Evolutionary conservation across 1,139 yeast species (phyloP).

Genomic region (Hansenula sp.): DNA sequence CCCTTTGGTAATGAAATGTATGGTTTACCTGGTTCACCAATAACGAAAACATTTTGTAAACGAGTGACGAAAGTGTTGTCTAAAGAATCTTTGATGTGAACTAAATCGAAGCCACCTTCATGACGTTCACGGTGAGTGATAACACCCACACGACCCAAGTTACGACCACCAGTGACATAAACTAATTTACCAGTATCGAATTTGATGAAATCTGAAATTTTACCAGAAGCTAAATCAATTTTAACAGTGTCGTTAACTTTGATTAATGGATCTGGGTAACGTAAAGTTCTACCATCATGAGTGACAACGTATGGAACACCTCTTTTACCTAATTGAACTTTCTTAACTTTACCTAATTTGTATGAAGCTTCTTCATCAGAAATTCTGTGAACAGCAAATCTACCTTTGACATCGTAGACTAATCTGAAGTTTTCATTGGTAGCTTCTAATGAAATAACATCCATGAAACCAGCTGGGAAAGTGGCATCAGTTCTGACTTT

Average conservation of each 20-base stretch:
- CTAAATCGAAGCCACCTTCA: conserved; percentile 99
- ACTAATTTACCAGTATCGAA: conserved; percentile 95
- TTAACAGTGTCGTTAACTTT: conserved; percentile 97
- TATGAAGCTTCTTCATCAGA: conserved; percentile 97
- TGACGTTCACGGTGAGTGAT: conserved; percentile 98
- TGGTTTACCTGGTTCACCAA: conserved; percentile 98
- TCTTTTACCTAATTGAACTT: conserved; percentile 96
- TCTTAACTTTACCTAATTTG: conserved; percentile 97
- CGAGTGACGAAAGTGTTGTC: conserved; percentile 99
- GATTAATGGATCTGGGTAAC: conserved; percentile 98
- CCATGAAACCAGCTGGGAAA: conserved; percentile 99
- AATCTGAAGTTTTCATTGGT: conserved; percentile 99
- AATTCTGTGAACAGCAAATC: conserved; percentile 99
- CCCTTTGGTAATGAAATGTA: conserved; percentile 98
- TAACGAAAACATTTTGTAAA: conserved; percentile 92
- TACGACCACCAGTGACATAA: conserved; percentile 99
- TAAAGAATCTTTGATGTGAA: conserved; percentile 95
- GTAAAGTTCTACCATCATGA: conserved; percentile 99
- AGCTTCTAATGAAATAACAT: conserved; percentile 93
- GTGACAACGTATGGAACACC: conserved; percentile 98
- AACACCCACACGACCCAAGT: conserved; percentile 99
- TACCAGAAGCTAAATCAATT: conserved; percentile 93
- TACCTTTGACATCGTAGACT: conserved; percentile 96
- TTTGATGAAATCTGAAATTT: conserved; percentile 86
- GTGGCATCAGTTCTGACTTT: conserved; percentile 99